Base-by-base conservation (phyloP, 1,284 basidiomycete species). In the Trametes hirsuta region DNA sequence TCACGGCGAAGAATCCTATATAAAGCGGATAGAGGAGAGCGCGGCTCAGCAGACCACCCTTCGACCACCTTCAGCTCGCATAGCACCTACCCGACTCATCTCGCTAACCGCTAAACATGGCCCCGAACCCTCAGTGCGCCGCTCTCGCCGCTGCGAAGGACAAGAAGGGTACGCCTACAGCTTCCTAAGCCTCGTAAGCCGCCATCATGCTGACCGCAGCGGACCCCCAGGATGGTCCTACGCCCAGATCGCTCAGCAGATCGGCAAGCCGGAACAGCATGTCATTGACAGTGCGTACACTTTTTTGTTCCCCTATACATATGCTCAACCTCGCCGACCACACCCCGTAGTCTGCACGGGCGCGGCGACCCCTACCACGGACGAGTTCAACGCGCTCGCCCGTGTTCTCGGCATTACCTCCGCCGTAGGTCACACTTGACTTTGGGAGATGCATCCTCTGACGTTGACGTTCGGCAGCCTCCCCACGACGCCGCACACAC, bases 331-430 rank as follows among this genome's bases (percentile, higher is more conserved):
- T 46, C 15, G 4, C 37, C 18, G 12, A 25, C 21, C 9, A 41
- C 11, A 21, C 37, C 24, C 18, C 35, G 22, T 55, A 89, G 87
- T 88, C 67, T 81, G 84, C 75, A 80, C 79, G 10, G 84, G 82
- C 15, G 68, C 49, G 4, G 46, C 30, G 1, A 77, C 69, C 55
- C 81, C 87, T 12, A 85, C 81, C 15, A 65, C 73, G 6, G 69
- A 65, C 0, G 86, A 89, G 71, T 88, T 86, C 73, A 71, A 77
- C 56, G 73, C 74, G 18, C 78, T 89, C 62, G 82, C 84, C 0
- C 25, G 21, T 0, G 81, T 69, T 8, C 75, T 88, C 41, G 75
- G 70, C 47, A 80, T 88, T 68, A 75, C 71, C 22, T 61, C 65
- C 11, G 24, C 72, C 15, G 81, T 82, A 62, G 61, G 79, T 72